These are phyloP conservation scores for Xylaria scruposa DNA, from an alignment of 495 filamentous ascomycete genomes.

Conservation along the genomic window DNA sequence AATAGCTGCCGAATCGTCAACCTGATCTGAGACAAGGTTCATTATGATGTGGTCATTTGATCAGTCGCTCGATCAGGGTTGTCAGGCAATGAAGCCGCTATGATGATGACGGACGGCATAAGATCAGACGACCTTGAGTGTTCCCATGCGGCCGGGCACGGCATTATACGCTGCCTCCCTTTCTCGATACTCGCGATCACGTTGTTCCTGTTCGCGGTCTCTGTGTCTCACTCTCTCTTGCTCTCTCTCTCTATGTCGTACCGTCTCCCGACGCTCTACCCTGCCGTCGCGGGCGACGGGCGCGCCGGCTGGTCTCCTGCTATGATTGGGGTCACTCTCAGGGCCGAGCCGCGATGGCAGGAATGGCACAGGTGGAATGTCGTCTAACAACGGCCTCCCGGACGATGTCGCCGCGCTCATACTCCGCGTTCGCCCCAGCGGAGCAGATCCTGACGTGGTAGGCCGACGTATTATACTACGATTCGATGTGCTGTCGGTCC, in stretches of 20 bases:
- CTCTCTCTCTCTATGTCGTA: slow-evolving; percentile 21
- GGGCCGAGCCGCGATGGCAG: slow-evolving; percentile 22
- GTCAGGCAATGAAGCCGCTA: background rate
- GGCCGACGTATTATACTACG: slow-evolving; percentile 31
- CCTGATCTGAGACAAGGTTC: background rate
- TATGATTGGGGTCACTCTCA: background rate
- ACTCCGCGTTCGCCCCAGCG: slow-evolving; percentile 35
- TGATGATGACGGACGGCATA: background rate
- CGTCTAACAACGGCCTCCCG: slow-evolving; percentile 20
- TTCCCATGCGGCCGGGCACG: slow-evolving; percentile 40
- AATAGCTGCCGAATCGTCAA: background rate
- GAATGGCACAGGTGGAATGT: slow-evolving; percentile 34
- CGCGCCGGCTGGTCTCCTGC: slow-evolving; percentile 7
- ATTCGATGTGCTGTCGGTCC: slow-evolving; percentile 13
- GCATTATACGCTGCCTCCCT: slow-evolving; percentile 37
- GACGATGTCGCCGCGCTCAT: slow-evolving; percentile 36
- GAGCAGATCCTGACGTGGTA: slow-evolving; percentile 4
- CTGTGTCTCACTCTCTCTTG: slow-evolving; percentile 29
- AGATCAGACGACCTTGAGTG: slow-evolving; percentile 39
- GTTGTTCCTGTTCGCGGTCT: slow-evolving; percentile 35
- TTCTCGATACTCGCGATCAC: slow-evolving; percentile 36
- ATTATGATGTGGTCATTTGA: background rate
- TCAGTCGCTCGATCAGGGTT: background rate
- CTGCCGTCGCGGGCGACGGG: background rate
- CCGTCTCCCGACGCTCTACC: slow-evolving; percentile 11